Percentiles rank a stretch among this genome's conserved stretches.
Evolutionary conservation across 192 early-diverging fungal species (phyloP).

Genomic region (Backusella tuberculispora): DNA sequence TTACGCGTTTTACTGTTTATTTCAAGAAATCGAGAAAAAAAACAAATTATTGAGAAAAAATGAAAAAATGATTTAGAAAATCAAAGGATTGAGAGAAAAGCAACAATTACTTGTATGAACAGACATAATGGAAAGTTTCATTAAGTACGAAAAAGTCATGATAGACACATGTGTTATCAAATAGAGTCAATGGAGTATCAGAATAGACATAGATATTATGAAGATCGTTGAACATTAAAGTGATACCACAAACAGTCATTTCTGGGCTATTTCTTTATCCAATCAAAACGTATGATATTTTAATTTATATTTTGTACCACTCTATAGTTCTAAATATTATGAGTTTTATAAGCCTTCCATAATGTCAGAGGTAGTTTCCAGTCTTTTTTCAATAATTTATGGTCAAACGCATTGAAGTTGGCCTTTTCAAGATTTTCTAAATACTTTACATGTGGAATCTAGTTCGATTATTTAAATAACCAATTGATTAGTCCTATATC

Average conservation of each 20-base stretch:
- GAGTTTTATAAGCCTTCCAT: slow-evolving; percentile 59
- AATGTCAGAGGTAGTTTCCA: slow-evolving; percentile 65
- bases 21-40: no score
- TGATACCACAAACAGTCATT: not conserved
- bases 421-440: slow-evolving; percentile 74
- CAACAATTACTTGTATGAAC: no score
- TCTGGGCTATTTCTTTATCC: not conserved
- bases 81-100: no score
- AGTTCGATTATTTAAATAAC: slow-evolving; percentile 7
- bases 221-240: no score
- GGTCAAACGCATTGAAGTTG: slow-evolving; percentile 87
- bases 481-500: slow-evolving; percentile 1
- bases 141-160: no score
- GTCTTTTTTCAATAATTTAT: slow-evolving; percentile 61
- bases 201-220: no score
- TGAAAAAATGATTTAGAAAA: no score
- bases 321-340: slow-evolving; percentile 32
- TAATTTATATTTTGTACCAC: not conserved
- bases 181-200: no score
- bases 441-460: slow-evolving; percentile 73
- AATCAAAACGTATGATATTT: not conserved
- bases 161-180: no score
- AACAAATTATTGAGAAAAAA: no score
- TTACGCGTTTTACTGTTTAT: no score
- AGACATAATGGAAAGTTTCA: no score